Evolutionary conservation across 441 rosid genomes (phyloP), one percentile per base, ranked within the genome.

Genomic region (Adansonia rubrostipa): DNA sequence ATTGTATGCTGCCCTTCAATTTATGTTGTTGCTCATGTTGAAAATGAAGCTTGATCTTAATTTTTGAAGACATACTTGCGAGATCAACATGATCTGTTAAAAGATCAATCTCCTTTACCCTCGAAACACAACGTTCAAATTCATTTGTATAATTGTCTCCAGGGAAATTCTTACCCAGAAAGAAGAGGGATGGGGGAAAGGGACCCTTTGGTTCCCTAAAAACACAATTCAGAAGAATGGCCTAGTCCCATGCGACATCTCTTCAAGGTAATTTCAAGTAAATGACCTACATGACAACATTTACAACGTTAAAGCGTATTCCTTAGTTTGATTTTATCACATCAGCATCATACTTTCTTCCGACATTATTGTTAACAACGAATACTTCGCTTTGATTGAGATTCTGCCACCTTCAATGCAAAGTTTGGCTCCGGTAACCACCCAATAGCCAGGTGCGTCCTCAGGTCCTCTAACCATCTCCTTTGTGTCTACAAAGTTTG

Each of bases 401-500:
- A 96, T 92, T 86, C 86, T 87, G n/a, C 97, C 93, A 48, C 87
- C 92, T 60, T 90, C 97, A 42, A 92, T 80, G 63, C 89, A 87
- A 19, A 96, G 94, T 87, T 89, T 92, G 58, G 99, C 97, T 71
- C 99, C 99, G 3, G 96, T 92, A 57, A 94, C 89, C 77, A 94
- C 97, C 99, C 98, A 96, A 82, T 94, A 96, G 61, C 99, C 99
- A 9, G 98, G 99, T 2, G 81, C 78, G 70, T 90, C 89, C 83
- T 96, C 97, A 0, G 98, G 98, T 53, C 99, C 98, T 81, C 99
- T 87, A 72, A 91, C 85, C 89, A 85, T 92, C 84, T 93, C 98
- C 82, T 91, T 94, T 10, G 92, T 93, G 72, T 96, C 93, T n/a
- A 96, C 98, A 45, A 94, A 93, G 84, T 77, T 91, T 3, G 88